phyloP scores from a whole-genome alignment of 345 rosid genomes.

The Gossypium raimondii region DNA sequence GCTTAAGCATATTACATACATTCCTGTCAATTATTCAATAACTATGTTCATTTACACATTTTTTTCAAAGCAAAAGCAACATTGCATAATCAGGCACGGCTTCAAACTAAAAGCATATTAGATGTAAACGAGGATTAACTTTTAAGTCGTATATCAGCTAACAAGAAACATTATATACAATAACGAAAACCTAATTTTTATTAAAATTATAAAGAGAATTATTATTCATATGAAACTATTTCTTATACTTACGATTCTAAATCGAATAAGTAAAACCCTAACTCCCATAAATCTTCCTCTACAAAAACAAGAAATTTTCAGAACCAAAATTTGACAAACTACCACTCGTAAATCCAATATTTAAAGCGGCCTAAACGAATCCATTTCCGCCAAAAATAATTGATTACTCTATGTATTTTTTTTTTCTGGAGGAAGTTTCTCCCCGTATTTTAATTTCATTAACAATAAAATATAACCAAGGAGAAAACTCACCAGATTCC shows the following conservation, averaged over 20 bases:
- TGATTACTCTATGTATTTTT: too few relatives aligned
- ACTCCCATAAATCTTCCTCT: neutral
- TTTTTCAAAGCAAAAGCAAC: neutral
- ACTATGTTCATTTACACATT: neutral
- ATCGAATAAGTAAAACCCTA: neutral
- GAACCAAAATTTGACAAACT: neutral
- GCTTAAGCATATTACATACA: neutral
- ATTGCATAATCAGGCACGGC: too few relatives aligned
- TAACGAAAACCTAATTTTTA: neutral
- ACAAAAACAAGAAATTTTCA: neutral
- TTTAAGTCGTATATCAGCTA: neutral
- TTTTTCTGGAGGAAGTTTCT: too few relatives aligned
- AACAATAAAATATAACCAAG: neutral
- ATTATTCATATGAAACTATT: neutral
- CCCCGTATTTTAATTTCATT: neutral
- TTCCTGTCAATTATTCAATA: neutral
- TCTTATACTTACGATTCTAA: neutral
- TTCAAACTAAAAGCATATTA: too few relatives aligned
- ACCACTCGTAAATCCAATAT: neutral
- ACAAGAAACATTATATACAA: neutral
- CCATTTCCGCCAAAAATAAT: neutral
- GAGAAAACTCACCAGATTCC: constrained; percentile 32
- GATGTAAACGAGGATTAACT: too few relatives aligned
- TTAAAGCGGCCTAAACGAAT: neutral
- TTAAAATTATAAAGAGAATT: neutral